These are phyloP conservation scores for Botrytis deweyae DNA, from an alignment of 2,329 filamentous ascomycete genomes.

Conservation along the genomic window DNA sequence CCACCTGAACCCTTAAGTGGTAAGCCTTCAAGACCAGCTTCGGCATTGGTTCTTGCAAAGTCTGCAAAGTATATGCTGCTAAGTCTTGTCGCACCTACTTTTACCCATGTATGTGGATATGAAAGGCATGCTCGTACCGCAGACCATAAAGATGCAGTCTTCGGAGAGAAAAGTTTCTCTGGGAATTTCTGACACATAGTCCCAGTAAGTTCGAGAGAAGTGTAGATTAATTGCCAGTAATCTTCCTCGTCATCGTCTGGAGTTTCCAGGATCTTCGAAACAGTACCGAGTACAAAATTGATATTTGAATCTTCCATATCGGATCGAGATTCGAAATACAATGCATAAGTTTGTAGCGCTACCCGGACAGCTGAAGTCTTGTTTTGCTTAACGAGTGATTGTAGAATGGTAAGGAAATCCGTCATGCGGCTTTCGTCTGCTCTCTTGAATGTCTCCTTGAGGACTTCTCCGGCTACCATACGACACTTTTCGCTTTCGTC, in stretches of 20 bases:
- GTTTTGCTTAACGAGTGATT: slow-evolving; percentile 73
- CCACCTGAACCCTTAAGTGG: slow-evolving; percentile 70
- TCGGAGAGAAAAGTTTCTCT: slow-evolving; percentile 58
- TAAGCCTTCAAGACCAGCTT: slow-evolving; percentile 52
- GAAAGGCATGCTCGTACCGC: slow-evolving; percentile 67
- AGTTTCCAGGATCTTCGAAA: slow-evolving; percentile 51
- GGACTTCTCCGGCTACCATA: slow-evolving; percentile 73
- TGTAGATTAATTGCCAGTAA: slow-evolving; percentile 68
- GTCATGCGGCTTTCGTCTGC: slow-evolving; percentile 71
- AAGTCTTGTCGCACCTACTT: slow-evolving; percentile 72
- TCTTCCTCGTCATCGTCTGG: slow-evolving; percentile 56
- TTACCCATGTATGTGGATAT: slow-evolving; percentile 71
- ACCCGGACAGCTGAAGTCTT: slow-evolving; percentile 67
- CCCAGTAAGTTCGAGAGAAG: slow-evolving; percentile 66
- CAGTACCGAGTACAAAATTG: slow-evolving; percentile 50
- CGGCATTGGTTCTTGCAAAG: slow-evolving; percentile 64
- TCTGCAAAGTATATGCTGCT: slow-evolving; percentile 77
- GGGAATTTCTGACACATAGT: slow-evolving; percentile 68
- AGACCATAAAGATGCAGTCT: slow-evolving; percentile 67
- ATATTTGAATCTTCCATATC: slow-evolving; percentile 58
- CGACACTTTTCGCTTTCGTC: slow-evolving; percentile 86
- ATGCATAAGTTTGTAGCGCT: slow-evolving; percentile 75
- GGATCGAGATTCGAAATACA: slow-evolving; percentile 73
- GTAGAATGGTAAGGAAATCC: slow-evolving; percentile 69
- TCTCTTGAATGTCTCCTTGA: slow-evolving; percentile 78